These are phyloP conservation scores for Tetrahymena elliotti DNA, from an alignment of 73 alveolate species.

Conservation along the genomic window DNA sequence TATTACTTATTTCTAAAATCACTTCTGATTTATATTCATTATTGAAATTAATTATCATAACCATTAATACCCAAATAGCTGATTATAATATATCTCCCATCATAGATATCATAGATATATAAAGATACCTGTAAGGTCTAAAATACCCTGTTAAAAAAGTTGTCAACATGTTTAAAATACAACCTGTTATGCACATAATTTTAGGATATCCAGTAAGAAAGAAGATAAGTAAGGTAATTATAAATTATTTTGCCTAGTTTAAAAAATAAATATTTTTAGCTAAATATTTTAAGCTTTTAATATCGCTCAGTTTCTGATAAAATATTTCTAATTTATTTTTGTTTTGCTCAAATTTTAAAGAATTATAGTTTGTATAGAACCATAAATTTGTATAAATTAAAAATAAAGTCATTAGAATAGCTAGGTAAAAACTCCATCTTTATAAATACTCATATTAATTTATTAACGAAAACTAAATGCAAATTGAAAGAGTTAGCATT, in stretches of 20 bases:
- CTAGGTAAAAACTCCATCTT: background rate
- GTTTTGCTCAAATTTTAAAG: background rate
- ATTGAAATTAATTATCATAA: no score
- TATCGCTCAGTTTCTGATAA: background rate
- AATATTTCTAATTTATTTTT: background rate
- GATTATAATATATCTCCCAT: background rate
- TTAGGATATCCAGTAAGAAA: background rate
- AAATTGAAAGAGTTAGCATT: background rate
- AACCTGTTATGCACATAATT: background rate
- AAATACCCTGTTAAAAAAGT: background rate
- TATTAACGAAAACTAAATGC: background rate
- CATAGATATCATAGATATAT: background rate
- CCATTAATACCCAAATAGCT: background rate
- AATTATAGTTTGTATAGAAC: background rate
- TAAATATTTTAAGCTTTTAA: no score
- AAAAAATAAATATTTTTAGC: background rate
- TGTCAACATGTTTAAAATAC: background rate
- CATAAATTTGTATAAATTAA: background rate
- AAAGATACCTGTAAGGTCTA: background rate
- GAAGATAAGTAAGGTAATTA: background rate
- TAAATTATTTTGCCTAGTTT: background rate
- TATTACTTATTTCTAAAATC: background rate
- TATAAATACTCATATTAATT: no score
- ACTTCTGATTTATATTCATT: background rate
- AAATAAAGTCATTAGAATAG: background rate